Percentiles rank a stretch among this genome's conserved stretches.
Conservation (phyloP, 2,329 filamentous ascomycete species). For the Chaetomiaceae sp. region DNA sequence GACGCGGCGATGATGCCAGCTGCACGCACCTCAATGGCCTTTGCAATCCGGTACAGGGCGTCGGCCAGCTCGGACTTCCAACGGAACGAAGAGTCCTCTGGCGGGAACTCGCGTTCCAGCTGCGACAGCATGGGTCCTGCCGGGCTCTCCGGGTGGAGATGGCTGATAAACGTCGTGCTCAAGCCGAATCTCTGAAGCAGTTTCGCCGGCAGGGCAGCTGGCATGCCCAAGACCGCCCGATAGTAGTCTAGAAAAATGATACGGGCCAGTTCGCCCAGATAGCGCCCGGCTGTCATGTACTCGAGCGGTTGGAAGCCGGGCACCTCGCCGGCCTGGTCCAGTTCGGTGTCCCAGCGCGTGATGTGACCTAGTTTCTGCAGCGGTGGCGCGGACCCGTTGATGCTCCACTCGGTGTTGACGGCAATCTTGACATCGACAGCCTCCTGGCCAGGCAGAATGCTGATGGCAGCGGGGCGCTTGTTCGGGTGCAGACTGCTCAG, state of each 20-base stretch:
- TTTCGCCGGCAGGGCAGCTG: slow-evolving; percentile 46
- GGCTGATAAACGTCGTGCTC: slow-evolving; percentile 68
- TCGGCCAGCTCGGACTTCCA: slow-evolving; percentile 60
- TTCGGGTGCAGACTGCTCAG: slow-evolving; percentile 56
- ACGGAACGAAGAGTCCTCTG: slow-evolving; percentile 35
- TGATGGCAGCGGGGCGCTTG: slow-evolving; percentile 52
- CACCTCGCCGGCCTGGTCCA: slow-evolving; percentile 62
- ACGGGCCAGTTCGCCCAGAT: slow-evolving; percentile 71
- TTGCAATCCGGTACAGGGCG: slow-evolving; percentile 61
- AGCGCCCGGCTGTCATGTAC: slow-evolving; percentile 77
- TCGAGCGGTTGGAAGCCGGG: slow-evolving; percentile 79
- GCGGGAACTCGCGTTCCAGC: slow-evolving; percentile 51
- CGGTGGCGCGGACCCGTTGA: slow-evolving; percentile 67
- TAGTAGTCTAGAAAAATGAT: slow-evolving; percentile 65
- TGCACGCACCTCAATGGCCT: slow-evolving; percentile 65
- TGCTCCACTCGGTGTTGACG: slow-evolving; percentile 82
- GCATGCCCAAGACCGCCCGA: slow-evolving; percentile 38
- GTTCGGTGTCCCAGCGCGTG: slow-evolving; percentile 63
- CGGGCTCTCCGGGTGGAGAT: slow-evolving; percentile 54
- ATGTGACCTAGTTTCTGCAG: slow-evolving; percentile 59
- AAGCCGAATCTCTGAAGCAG: slow-evolving; percentile 57
- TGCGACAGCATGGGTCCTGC: slow-evolving; percentile 39
- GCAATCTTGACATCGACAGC: slow-evolving; percentile 59
- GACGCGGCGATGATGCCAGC: slow-evolving; percentile 71
- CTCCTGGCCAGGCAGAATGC: slow-evolving; percentile 42